Conservation (phyloP, 2,329 filamentous ascomycete species). For the Clonostachys chloroleuca region DNA sequence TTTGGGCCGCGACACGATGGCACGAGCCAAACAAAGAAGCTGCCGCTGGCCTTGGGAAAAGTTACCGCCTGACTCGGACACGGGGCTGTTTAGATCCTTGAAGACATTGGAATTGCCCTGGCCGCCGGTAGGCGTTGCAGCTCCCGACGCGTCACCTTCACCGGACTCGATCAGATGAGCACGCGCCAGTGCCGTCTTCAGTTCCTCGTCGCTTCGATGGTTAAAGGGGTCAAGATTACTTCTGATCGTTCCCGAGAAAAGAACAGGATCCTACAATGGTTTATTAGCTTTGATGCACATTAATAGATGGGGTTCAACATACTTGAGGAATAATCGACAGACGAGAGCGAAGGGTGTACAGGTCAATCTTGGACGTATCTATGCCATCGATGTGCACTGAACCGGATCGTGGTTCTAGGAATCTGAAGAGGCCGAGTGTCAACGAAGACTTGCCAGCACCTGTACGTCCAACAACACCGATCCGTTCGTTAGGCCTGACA, state of each 20-base stretch:
- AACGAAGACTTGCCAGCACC: constrained; percentile 75
- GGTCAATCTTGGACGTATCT: constrained; percentile 67
- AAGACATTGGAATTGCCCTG: constrained; percentile 62
- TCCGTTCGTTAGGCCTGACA: constrained; percentile 61
- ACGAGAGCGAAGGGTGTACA: constrained; percentile 67
- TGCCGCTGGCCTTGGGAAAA: constrained; percentile 74
- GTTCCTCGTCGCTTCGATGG: constrained; percentile 62
- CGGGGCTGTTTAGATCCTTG: constrained; percentile 53
- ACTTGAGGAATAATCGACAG: constrained; percentile 73
- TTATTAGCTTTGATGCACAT: background rate
- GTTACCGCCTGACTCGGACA: constrained; percentile 70
- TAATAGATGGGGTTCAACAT: background rate
- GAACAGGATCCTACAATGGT: constrained; percentile 60
- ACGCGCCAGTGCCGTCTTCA: constrained; percentile 64
- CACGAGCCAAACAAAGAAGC: constrained; percentile 69
- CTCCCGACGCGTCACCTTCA: constrained; percentile 24
- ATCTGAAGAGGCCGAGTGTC: constrained; percentile 73
- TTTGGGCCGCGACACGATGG: constrained; percentile 67
- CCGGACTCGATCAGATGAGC: constrained; percentile 59
- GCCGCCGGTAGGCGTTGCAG: constrained; percentile 21
- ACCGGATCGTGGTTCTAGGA: constrained; percentile 65
- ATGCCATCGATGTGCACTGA: constrained; percentile 67
- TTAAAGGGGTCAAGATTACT: constrained; percentile 76
- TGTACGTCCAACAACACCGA: constrained; percentile 76
- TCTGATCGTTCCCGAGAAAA: constrained; percentile 76